Evolutionary conservation across 2,329 filamentous ascomycete genomes (phyloP).

Genomic region (Aspergillus bombycis): DNA sequence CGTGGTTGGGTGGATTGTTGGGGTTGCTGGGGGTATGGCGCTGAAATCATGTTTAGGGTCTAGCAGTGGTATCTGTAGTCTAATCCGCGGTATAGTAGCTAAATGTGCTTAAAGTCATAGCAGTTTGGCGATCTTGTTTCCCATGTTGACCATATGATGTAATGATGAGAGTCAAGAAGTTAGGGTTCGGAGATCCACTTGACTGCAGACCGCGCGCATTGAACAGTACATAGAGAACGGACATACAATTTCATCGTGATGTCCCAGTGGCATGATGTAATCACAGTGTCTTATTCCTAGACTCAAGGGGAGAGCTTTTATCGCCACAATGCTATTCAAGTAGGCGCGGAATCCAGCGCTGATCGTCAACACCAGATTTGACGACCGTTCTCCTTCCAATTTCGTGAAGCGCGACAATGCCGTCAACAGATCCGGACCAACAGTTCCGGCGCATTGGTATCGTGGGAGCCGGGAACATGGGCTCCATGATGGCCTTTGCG

Average conservation of each 20-base stretch:
- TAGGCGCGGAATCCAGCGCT: background rate
- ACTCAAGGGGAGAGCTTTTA: background rate
- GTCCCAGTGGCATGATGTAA: constrained; percentile 1
- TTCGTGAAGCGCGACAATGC: constrained; percentile 22
- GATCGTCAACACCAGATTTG: background rate
- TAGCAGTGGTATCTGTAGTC: background rate
- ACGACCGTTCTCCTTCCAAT: background rate
- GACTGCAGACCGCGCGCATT: background rate
- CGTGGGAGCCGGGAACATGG: constrained; percentile 47
- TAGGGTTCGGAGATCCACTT: background rate
- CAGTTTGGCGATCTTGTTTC: background rate
- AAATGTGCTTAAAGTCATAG: background rate
- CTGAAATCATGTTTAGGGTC: background rate
- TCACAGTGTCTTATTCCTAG: background rate
- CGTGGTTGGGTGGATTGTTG: background rate
- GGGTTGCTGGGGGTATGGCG: background rate
- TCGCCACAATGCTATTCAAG: background rate
- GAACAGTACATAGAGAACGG: background rate
- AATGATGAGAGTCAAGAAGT: constrained; percentile 12
- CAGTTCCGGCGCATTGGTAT: constrained; percentile 43
- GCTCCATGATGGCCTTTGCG: constrained; percentile 47
- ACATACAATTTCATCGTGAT: background rate
- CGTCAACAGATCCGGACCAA: constrained; percentile 18
- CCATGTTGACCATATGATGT: constrained; percentile 14
- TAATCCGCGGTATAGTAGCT: background rate